Percentiles rank a stretch among this genome's conserved stretches.
These are phyloP conservation scores for Plasmodium gonderi DNA, from an alignment of 169 alveolate genomes.

Conservation along the genomic window DNA sequence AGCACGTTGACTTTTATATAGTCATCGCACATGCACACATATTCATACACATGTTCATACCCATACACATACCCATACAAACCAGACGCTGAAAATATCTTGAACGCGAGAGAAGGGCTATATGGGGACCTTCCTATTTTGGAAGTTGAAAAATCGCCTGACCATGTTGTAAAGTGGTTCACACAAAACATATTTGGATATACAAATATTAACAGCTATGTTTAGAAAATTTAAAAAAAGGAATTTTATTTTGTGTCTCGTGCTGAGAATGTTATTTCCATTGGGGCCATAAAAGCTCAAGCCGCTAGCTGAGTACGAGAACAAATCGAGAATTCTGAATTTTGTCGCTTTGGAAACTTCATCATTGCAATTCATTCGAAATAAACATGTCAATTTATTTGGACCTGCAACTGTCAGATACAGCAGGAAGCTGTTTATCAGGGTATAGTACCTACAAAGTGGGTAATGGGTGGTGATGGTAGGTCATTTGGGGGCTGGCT, in stretches of 20 bases:
- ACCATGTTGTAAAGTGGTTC: conserved; percentile 42
- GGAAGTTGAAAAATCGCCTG: conserved; percentile 43
- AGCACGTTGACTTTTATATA: no score
- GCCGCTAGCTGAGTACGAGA: conserved; percentile 88
- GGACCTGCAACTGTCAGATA: conserved; percentile 87
- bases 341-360: conserved; percentile 82
- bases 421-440: conserved; percentile 79
- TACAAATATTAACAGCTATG: conserved; percentile 34
- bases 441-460: conserved; percentile 78
- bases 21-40: not conserved
- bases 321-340: conserved; percentile 83
- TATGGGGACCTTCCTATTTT: conserved; percentile 41
- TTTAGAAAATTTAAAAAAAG: conserved; percentile 3
- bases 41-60: not conserved
- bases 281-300: conserved; percentile 89
- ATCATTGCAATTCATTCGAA: conserved; percentile 91
- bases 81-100: no score
- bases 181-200: conserved; percentile 65
- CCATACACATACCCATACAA: no score
- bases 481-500: not conserved
- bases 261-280: conserved; percentile 85
- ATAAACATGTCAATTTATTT: conserved; percentile 86
- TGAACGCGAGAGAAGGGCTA: not conserved
- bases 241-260: conserved; percentile 78
- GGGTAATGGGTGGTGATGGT: not conserved